Base-by-base conservation (phyloP, 2,329 filamentous ascomycete species). In the Thielaviopsis punctulata region DNA sequence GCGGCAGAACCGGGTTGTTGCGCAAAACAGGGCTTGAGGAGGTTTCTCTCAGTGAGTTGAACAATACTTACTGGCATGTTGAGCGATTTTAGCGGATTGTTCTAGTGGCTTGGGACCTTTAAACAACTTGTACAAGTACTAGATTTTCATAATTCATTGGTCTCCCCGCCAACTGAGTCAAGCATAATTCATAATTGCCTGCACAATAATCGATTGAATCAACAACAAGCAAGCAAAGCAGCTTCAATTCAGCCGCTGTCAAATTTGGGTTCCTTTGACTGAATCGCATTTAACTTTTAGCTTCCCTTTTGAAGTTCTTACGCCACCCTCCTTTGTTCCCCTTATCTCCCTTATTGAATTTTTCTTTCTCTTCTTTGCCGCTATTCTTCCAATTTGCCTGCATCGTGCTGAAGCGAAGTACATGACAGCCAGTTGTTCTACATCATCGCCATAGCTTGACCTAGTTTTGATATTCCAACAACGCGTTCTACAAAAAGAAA, bases 401-500 rank as follows among this genome's bases (percentile, higher is more conserved):
- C n/a, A n/a, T n/a, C n/a, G n/a, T n/a, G n/a, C n/a, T n/a, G n/a
- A n/a, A n/a, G n/a, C n/a, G n/a, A n/a, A n/a, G n/a, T n/a, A n/a
- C n/a, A n/a, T n/a, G n/a, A n/a, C n/a, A n/a, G n/a, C n/a, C n/a
- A n/a, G n/a, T n/a, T n/a, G n/a, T 46, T 46, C 18, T 23, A 10
- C 19, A 18, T 36, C n/a, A 43, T 8, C 39, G 19, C 24, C 30
- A 45, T 25, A 52, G 45, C 49, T 55, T 27, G 41, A 46, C 13
- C 18, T 18, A 39, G 21, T 25, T 24, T 21, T n/a, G 30, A 36
- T 15, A 4, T n/a, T 36, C 7, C n/a, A n/a, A 12, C 13, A 39
- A 54, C 53, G 53, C 49, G 53, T 19, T 23, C 49, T 36, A n/a
- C 30, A n/a, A 12, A 5, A 27, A 27, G 10, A 24, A 52, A 41